Percentiles rank a stretch among this genome's conserved stretches.
These are phyloP conservation scores for Bisporella sp. DNA, from an alignment of 2,329 filamentous ascomycete genomes.

Conservation along the genomic window DNA sequence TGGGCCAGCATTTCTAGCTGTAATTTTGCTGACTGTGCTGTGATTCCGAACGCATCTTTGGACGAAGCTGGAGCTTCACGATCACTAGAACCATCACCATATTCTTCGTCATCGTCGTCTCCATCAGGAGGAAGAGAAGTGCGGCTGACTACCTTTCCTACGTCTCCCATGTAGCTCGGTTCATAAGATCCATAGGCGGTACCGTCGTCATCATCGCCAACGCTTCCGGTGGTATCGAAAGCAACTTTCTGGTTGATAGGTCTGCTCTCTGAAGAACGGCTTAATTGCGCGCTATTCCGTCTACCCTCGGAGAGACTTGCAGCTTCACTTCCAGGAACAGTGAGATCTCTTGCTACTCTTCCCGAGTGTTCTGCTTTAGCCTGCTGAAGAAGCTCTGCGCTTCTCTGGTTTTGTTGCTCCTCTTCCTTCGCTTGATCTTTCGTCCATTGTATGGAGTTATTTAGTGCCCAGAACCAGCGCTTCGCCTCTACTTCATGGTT, in stretches of 20 bases:
- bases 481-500: conserved; percentile 98
- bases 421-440: conserved; percentile 96
- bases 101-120: conserved; percentile 66
- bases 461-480: conserved; percentile 97
- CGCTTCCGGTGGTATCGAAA: conserved; percentile 28
- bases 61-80: conserved; percentile 63
- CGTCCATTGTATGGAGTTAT: conserved; percentile 97
- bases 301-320: conserved; percentile 29
- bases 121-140: conserved; percentile 28
- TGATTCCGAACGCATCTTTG: conserved; percentile 95
- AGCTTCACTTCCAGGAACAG: conserved; percentile 18
- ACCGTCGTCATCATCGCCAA: conserved; percentile 44
- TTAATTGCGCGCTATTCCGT: conserved; percentile 37
- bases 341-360: conserved; percentile 17
- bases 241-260: conserved; percentile 20
- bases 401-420: conserved; percentile 65
- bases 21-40: conserved; percentile 86
- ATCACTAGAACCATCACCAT: conserved; percentile 73
- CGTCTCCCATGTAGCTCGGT: conserved; percentile 40
- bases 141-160: conserved; percentile 20
- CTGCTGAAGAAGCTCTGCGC: conserved; percentile 68
- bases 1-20: conserved; percentile 86
- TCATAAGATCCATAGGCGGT: conserved; percentile 48
- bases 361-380: conserved; percentile 70
- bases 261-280: conserved; percentile 19